These are phyloP conservation scores for Solanum appendiculatum DNA, from an alignment of 257 asterid genomes.

Conservation along the genomic window DNA sequence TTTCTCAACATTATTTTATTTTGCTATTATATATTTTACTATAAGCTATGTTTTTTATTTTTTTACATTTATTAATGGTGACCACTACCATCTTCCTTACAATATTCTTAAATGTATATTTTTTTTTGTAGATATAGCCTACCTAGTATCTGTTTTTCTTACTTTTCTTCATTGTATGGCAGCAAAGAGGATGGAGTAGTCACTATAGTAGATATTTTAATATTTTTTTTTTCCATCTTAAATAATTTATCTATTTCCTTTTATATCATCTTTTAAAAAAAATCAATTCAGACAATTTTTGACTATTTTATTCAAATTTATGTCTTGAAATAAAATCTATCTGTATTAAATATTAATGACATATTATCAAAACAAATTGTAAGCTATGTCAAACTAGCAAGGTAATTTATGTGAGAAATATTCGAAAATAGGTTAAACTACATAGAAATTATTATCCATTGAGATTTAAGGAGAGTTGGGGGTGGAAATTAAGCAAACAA, in stretches of 20 bases:
- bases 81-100: neutral
- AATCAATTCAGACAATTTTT: neutral
- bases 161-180: neutral
- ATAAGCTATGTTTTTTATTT: neutral
- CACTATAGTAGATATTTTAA: neutral
- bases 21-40: neutral
- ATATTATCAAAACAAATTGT: neutral
- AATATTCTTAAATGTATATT: neutral
- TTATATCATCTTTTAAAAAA: neutral
- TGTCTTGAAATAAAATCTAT: neutral
- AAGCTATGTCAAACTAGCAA: neutral
- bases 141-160: neutral
- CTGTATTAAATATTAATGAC: neutral
- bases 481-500: neutral
- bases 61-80: neutral
- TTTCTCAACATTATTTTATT: neutral
- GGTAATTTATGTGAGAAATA: neutral
- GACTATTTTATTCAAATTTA: too few relatives aligned
- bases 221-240: neutral
- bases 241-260: neutral
- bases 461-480: neutral
- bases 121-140: neutral
- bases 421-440: fast-evolving
- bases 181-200: neutral
- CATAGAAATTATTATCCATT: neutral